Percentiles rank a stretch among this genome's conserved stretches.
Conservation (phyloP, 78 protist species). For the Monocercomonoides exilis region DNA sequence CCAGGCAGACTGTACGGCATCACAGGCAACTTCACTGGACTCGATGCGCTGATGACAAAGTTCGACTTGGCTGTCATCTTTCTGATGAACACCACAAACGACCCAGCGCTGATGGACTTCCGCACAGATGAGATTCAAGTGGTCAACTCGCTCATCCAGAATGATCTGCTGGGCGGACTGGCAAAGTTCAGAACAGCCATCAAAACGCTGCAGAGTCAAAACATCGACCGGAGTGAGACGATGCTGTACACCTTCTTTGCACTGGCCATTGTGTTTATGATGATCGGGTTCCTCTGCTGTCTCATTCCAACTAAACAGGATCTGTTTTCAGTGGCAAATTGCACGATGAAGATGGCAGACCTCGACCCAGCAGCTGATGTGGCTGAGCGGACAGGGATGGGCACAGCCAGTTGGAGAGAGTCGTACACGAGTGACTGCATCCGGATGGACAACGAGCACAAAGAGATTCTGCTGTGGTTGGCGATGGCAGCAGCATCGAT, state of each 20-base stretch:
- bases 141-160: too few relatives aligned
- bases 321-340: not conserved
- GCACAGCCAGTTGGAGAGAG: not conserved
- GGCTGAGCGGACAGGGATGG: not conserved
- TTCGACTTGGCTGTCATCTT: too few relatives aligned
- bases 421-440: not conserved
- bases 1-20: not conserved
- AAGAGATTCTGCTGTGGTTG: not conserved
- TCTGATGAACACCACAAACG: too few relatives aligned
- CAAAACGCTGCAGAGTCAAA: too few relatives aligned
- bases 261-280: too few relatives aligned
- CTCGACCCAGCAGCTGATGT: not conserved
- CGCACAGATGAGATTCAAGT: too few relatives aligned
- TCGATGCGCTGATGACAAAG: not conserved
- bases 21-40: not conserved
- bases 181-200: too few relatives aligned
- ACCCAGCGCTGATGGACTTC: too few relatives aligned
- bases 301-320: not conserved
- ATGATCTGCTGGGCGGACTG: too few relatives aligned
- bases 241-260: too few relatives aligned
- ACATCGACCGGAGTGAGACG: too few relatives aligned
- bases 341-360: not conserved
- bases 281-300: not conserved
- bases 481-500: too few relatives aligned
- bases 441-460: not conserved